These are phyloP conservation scores for Thermothelomyces thermophilus DNA, from an alignment of 2,329 filamentous ascomycete genomes.

Conservation along the genomic window DNA sequence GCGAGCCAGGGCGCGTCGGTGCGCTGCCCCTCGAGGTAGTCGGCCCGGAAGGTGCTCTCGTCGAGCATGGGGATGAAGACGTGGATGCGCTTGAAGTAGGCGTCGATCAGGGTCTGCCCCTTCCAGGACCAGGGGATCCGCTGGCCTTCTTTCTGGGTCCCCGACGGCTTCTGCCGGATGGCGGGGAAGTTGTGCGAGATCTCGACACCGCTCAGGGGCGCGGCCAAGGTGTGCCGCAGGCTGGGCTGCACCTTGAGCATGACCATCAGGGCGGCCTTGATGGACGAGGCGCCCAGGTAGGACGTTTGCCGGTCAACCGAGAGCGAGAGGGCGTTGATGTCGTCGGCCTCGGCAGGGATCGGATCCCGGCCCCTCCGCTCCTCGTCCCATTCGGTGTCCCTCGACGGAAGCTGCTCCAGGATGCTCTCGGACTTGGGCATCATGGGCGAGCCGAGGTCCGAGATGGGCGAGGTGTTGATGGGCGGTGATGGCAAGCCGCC, in stretches of 20 bases:
- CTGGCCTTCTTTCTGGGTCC: conserved; percentile 41
- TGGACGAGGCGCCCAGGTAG: conserved; percentile 67
- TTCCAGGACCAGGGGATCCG: conserved; percentile 55
- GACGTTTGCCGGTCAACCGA: conserved; percentile 53
- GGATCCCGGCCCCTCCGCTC: conserved; percentile 47
- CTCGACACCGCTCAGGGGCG: conserved; percentile 42
- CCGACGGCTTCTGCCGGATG: conserved; percentile 35
- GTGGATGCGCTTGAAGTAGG: conserved; percentile 70
- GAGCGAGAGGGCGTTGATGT: conserved; percentile 63
- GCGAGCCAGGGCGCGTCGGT: conserved; percentile 65
- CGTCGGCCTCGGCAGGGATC: conserved; percentile 59
- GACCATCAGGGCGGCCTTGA: conserved; percentile 66
- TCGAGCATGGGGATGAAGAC: conserved; percentile 68
- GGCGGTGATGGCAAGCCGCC: conserved; percentile 47
- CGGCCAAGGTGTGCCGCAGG: conserved; percentile 39
- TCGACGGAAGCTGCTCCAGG: conserved; percentile 63
- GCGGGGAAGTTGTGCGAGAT: conserved; percentile 40
- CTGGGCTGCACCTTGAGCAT: conserved; percentile 54
- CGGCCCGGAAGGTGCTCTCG: conserved; percentile 61
- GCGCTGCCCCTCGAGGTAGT: conserved; percentile 55
- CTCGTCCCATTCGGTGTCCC: conserved; percentile 63
- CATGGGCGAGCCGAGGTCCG: conserved; percentile 43
- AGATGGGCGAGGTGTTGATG: conserved; percentile 43
- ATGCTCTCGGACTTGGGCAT: conserved; percentile 45
- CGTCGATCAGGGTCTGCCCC: conserved; percentile 62